A percentile compares a stretch with the other conserved stretches of the same genome.
phyloP scores from a whole-genome alignment of 345 rosid species.

The Raphanus raphanistrum region DNA sequence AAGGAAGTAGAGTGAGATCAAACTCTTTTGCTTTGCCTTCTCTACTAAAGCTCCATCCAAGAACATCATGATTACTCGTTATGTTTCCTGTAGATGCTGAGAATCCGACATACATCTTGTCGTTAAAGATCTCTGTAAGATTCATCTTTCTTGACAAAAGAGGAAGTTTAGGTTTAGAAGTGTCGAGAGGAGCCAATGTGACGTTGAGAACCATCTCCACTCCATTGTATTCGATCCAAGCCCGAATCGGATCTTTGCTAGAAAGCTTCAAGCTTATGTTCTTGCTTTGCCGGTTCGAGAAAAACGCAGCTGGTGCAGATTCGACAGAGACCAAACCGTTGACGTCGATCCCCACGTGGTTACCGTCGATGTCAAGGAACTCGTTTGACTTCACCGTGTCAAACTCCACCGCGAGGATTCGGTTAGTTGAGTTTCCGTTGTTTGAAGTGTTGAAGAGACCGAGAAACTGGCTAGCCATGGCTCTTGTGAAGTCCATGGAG shows the following conservation, averaged over 20 bases:
- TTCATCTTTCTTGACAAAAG: constrained; percentile 49
- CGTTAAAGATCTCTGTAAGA: constrained; percentile 44
- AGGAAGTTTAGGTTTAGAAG: constrained; percentile 45
- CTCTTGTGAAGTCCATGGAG: constrained; percentile 27
- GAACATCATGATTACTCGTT: constrained; percentile 44
- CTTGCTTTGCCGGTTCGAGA: constrained; percentile 29
- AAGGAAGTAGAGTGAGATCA: constrained; percentile 49
- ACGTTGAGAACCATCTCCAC: constrained; percentile 41
- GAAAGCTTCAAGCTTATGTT: constrained; percentile 39
- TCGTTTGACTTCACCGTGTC: constrained; percentile 52
- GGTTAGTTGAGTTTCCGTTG: constrained; percentile 44
- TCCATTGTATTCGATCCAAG: constrained; percentile 65
- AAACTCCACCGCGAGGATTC: constrained; percentile 55
- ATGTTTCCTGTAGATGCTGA: constrained; percentile 54
- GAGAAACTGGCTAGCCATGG: constrained; percentile 36
- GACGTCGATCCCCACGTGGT: constrained; percentile 67
- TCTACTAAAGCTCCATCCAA: constrained; percentile 65
- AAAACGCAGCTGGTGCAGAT: constrained; percentile 48
- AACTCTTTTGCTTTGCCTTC: constrained; percentile 50
- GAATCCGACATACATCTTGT: constrained; percentile 57
- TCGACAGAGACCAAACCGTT: constrained; percentile 45
- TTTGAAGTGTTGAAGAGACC: constrained; percentile 53
- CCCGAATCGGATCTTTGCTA: constrained; percentile 47
- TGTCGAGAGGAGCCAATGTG: constrained; percentile 45
- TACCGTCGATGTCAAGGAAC: constrained; percentile 45